Evolutionary conservation across 495 filamentous ascomycete genomes (phyloP), one percentile per base, ranked within the genome.

Genomic region (Aspergillus wentii): DNA sequence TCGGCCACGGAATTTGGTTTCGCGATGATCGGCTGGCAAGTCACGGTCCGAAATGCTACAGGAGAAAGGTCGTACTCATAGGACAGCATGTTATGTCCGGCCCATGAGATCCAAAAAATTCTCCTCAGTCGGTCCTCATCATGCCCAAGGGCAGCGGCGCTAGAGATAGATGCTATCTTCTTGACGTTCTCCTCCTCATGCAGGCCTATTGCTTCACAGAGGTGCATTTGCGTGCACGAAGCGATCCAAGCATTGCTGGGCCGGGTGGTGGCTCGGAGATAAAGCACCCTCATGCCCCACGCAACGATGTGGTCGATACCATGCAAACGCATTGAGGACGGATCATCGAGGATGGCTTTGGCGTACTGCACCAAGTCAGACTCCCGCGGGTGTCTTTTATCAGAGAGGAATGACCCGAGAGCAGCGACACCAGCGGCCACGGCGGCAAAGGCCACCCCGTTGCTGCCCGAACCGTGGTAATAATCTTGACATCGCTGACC

Each of bases 161-260:
- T 33, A 9, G 51, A 41, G 6, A 44, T 11, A 0, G 50, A 54
- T 20, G 54, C 52, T 7, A 61, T 56, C 27, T 40, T 52, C 18
- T 51, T 45, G 28, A 61, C 51, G 34, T 44, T 61, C 20, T 33
- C 54, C 49, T 61, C 57, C 17, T 56, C 32, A 23, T 61, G 52
- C 6, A 61, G 16, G 13, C 57, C 57, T 0, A 61, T n/a, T 13
- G 33, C 39, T 46, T 61, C 54, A 18, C 48, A 57, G 9, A 56
- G 56, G 22, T 62, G 56, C 56, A 62, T 62, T 1, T 18, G 38
- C 0, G 59, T 62, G 38, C 59, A 62, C 1, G 59, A 62, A 5
- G 59, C 56, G 27, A 62, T 49, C 59, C 59, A 62, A n/a, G 59
- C 53, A 51, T 54, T 56, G 31, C 33, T 54, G 2, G 59, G 59